Base-by-base conservation (phyloP, 768 basidiomycete species). In the Coprinopsis sp. region DNA sequence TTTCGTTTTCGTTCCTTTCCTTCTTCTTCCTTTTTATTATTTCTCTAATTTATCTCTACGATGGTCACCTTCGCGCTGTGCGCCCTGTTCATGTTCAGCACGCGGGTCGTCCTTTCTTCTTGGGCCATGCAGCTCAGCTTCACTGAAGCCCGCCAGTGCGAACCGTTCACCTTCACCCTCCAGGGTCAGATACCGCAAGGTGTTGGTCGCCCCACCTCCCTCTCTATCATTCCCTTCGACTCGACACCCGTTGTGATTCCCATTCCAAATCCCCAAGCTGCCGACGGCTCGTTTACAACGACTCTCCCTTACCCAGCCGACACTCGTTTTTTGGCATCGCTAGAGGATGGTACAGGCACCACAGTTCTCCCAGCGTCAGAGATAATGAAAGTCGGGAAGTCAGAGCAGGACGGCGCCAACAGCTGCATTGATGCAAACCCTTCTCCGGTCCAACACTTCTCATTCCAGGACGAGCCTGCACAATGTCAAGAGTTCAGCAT, bases 191-290 rank as follows among this genome's bases (percentile, higher is more conserved):
- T 18, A 12, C 10, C 25, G 11, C 4, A 16, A 13, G 33, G 14
- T 16, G 13, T 21, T 7, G 3, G 6, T 4, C 22, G 8, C 16
- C 7, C 31, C 7, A 21, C 31, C n/a, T n/a, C 66, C 14, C 65
- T 83, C 46, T 72, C 72, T 28, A 58, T 85, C 56, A 52, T 83
- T 50, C 81, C 81, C 40, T 63, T 81, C 54, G 71, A 73, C 52
- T 70, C 69, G n/a, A 66, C 67, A 24, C 76, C 78, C 1, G 58
- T 79, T 34, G 64, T 64, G 33, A 68, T 83, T 43, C 64, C 71
- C 21, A 65, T 83, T 29, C 66, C 72, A 11, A 56, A 64, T 37
- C 57, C 64, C 38, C 50, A 60, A 13, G 59, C 63, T 42, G 14
- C 40, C 19, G 64, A 65, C 8, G 76, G 76, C 1, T 65, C 75